These are phyloP conservation scores for Candida argentea DNA, from an alignment of 805 yeast species.

Conservation along the genomic window DNA sequence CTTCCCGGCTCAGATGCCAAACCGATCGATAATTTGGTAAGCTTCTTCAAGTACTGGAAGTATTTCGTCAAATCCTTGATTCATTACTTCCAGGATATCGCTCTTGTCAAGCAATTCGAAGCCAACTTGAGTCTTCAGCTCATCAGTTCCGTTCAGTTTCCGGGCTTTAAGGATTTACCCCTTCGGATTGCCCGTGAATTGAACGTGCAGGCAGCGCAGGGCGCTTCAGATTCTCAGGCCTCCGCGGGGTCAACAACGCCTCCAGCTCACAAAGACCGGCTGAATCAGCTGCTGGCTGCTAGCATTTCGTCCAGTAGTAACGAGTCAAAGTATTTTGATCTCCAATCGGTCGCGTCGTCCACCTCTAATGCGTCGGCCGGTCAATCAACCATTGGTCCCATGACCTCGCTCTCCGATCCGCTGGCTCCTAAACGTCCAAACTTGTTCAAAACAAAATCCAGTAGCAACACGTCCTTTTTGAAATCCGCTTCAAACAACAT, in stretches of 20 bases:
- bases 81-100: slow-evolving; percentile 30
- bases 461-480: slow-evolving; percentile 11
- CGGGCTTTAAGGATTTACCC: slow-evolving; percentile 35
- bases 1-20: slow-evolving; percentile 28
- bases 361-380: slow-evolving; percentile 1
- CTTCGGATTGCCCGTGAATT: slow-evolving; percentile 6
- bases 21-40: slow-evolving; percentile 29
- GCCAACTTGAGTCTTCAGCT: slow-evolving; percentile 27
- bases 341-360: slow-evolving; percentile 1
- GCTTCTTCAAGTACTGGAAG: slow-evolving; percentile 32
- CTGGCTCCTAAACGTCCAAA: slow-evolving; percentile 11
- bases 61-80: slow-evolving; percentile 27
- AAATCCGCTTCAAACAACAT: slow-evolving; percentile 4
- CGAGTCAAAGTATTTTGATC: not conserved
- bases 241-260: slow-evolving; percentile 5
- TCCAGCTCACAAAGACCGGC: slow-evolving; percentile 2
- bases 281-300: not conserved
- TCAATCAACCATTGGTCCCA: too few relatives aligned
- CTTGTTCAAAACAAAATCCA: slow-evolving; percentile 15
- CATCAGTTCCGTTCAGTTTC: slow-evolving; percentile 28
- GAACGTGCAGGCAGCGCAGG: not conserved
- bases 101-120: slow-evolving; percentile 36
- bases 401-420: slow-evolving; percentile 1
- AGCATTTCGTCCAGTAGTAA: not conserved
- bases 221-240: not conserved